Evolutionary conservation across 768 basidiomycete genomes (phyloP), one percentile per base, ranked within the genome.

Genomic region (Russula earlei): DNA sequence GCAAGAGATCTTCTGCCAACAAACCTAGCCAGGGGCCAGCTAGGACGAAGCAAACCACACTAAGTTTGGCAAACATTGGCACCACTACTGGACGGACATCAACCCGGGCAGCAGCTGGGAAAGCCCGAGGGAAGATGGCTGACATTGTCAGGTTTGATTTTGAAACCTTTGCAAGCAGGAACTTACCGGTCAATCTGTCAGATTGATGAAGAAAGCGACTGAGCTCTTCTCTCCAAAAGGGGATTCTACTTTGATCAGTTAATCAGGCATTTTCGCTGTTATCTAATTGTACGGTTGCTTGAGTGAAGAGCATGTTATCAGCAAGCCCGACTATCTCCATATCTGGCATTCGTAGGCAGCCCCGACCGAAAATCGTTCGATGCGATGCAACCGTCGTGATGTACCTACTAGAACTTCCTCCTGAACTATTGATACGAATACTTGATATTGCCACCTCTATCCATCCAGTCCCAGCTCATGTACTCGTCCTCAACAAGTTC

Each of bases 81-180:
- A 19, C 46, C 22, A 74, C 76, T 29, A 77, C 65, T 24, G 63
- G 78, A 7, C 72, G 83, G 8, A 67, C 63, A 33, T 77, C 82
- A 15, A 80, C 82, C 1, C 70, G 87, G 50, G 77, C 84, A 0
- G 87, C 88, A 14, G 87, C 88, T 7, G 74, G 81, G 17, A 82
- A 74, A 63, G 84, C 88, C 10, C 79, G 75, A 63, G 77, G 78
- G 41, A 87, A 72, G 69, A 78, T 85, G 69, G 77, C 80, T 3
- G 70, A 64, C 36, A 66, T 67, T 52, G 76, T 78, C 48, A 56
- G 74, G n/a, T n/a, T n/a, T n/a, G n/a, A n/a, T n/a, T n/a, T 69
- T 15, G n/a, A 25, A 17, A 12, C 54, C 33, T n/a, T 49, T 40
- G 50, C 55, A 27, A 48, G 22, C 25, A 29, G 24, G 14, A 12